Evolutionary conservation across 2,329 filamentous ascomycete species (phyloP), one percentile per base, ranked within the genome.

Genomic region (Tympanopsis confertula): DNA sequence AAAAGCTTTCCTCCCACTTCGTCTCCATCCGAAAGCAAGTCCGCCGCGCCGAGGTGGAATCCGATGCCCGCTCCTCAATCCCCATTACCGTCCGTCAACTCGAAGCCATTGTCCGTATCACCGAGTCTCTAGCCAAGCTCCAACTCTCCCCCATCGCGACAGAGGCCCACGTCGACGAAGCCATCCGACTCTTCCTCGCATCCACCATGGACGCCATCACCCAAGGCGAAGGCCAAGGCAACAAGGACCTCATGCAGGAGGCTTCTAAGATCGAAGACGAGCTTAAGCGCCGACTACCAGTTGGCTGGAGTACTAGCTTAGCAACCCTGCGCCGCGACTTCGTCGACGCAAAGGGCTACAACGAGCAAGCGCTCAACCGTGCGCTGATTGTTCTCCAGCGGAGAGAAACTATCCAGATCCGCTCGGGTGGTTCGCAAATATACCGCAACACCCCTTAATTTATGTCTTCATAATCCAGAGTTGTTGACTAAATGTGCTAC

Each of bases 201-300:
- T 88, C 82, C 3, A 98, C 91, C 40, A 96, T 98, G 91, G 89
- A 98, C 53, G 91, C 91, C 5, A 87, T 96, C 40, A 89, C 86
- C 42, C 86, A 94, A 51, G 89, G 88, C 42, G 81, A 83, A 47
- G 84, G 81, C 45, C 76, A 84, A 48, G 86, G 85, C 26, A 87
- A 80, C 52, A 82, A 86, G 44, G 89, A 96, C 60, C 66, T 96
- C 39, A 89, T 93, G 59, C 86, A 94, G 37, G 91, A 96, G 57
- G 84, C 86, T 4, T 70, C 71, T 46, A 86, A 86, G 49, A 75
- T 96, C 4, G 91, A 96, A 61, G 78, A 86, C 13, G 91, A 96
- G 64, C 66, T 98, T 37, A 81, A 86, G 61, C 74, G 86, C 40
- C 73, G 89, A 19, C 65, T 98, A 49, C 88, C 91, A 1, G 91